Evolutionary conservation across 768 basidiomycete species (phyloP).

Genomic region (Amyloporia xantha): DNA sequence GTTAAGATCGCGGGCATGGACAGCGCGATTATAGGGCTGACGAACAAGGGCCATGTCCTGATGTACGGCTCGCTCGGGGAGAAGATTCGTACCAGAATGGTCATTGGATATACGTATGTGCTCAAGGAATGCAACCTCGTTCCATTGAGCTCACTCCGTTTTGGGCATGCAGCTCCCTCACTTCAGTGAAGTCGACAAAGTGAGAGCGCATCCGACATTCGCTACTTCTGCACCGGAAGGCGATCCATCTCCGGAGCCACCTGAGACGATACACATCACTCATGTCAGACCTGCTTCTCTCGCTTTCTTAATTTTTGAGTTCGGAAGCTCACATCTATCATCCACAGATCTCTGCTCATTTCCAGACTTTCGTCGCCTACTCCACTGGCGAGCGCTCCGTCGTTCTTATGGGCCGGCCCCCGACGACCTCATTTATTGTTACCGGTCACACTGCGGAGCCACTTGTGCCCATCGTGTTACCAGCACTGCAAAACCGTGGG

Average conservation of each 20-base stretch:
- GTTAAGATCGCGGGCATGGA: constrained; percentile 81
- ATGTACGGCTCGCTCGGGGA: constrained; percentile 45
- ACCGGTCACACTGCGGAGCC: not conserved
- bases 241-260: constrained; percentile 22
- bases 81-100: constrained; percentile 34
- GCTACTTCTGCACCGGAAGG: constrained; percentile 17
- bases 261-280: constrained; percentile 55
- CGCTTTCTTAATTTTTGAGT: constrained; percentile 5
- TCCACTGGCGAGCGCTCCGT: constrained; percentile 65
- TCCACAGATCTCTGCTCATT: constrained; percentile 82
- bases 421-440: constrained; percentile 2
- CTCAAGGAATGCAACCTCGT: not conserved
- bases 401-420: constrained; percentile 62
- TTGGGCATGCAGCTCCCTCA: constrained; percentile 66
- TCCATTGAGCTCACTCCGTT: not conserved
- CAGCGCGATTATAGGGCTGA: constrained; percentile 68
- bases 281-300: constrained; percentile 49
- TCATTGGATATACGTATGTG: constrained; percentile 67
- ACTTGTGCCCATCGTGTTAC: constrained; percentile 50
- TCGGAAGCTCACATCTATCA: constrained; percentile 11
- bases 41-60: constrained; percentile 72
- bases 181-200: constrained; percentile 57
- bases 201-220: constrained; percentile 37
- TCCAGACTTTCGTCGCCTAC: constrained; percentile 74
- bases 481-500: constrained; percentile 64